Percentiles rank a stretch among this genome's conserved stretches.
phyloP scores from a whole-genome alignment of 2,329 filamentous ascomycete genomes.

The Ceratocystis huliohia region DNA sequence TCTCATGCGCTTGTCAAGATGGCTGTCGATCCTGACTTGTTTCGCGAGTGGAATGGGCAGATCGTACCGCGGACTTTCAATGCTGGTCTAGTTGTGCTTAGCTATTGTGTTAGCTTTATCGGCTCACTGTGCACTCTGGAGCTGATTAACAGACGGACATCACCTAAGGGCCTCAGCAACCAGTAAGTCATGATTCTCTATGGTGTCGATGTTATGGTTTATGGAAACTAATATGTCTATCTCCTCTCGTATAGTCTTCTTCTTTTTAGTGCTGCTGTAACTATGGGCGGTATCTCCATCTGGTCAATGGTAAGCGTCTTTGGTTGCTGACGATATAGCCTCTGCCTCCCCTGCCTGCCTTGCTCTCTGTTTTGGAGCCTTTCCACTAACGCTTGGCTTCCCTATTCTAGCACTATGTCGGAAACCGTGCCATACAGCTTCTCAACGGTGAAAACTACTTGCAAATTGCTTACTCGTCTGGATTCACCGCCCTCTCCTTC shows the following conservation, averaged over 20 bases:
- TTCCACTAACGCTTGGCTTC: no score
- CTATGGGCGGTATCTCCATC: conserved; percentile 62
- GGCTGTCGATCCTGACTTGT: conserved; percentile 24
- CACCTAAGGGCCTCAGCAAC: conserved; percentile 54
- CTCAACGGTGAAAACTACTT: conserved; percentile 47
- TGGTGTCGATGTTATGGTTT: neutral
- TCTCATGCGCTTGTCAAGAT: conserved; percentile 1
- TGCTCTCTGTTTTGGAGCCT: conserved; percentile 2
- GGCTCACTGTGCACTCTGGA: conserved; percentile 72
- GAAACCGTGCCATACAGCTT: conserved; percentile 65
- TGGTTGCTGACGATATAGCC: neutral
- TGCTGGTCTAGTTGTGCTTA: conserved; percentile 55
- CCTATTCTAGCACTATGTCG: conserved; percentile 57
- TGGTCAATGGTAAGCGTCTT: conserved; percentile 50
- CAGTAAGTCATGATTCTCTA: conserved; percentile 38
- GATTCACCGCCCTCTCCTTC: conserved; percentile 64
- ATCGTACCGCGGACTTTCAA: conserved; percentile 40
- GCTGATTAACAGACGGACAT: conserved; percentile 63
- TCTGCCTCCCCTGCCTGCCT: neutral
- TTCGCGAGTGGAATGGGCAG: conserved; percentile 33
- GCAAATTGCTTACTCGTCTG: conserved; percentile 61
- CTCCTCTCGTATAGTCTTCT: conserved; percentile 38
- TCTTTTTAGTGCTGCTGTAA: conserved; percentile 49
- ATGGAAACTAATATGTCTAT: neutral
- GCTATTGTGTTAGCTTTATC: conserved; percentile 62